A percentile compares a stretch with the other conserved stretches of the same genome.
These are phyloP conservation scores for Dillenia turbinata DNA, from an alignment of 164 flowering plant genomes.

Conservation along the genomic window DNA sequence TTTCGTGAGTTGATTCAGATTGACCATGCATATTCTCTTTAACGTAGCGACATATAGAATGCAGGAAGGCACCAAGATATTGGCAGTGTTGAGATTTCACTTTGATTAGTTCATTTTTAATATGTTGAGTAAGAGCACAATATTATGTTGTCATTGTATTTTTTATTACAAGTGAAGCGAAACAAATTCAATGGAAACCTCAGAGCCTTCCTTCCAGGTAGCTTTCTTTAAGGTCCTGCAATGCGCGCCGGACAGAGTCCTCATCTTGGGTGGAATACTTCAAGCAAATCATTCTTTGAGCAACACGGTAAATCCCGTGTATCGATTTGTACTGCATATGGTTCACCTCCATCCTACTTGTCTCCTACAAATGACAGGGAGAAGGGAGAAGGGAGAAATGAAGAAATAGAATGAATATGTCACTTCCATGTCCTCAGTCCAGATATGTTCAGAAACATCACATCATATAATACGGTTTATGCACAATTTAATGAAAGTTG, in stretches of 20 bases:
- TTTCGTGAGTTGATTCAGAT: too few relatives aligned
- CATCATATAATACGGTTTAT: too few relatives aligned
- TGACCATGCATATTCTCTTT: too few relatives aligned
- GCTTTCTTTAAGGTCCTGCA: constrained; percentile 75
- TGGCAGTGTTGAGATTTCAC: too few relatives aligned
- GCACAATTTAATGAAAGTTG: too few relatives aligned
- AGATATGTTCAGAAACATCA: too few relatives aligned
- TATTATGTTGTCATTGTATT: too few relatives aligned
- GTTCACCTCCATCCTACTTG: constrained; percentile 65
- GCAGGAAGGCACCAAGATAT: too few relatives aligned
- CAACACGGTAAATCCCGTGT: constrained; percentile 58
- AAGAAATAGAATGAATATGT: not conserved
- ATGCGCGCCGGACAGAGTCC: constrained; percentile 62
- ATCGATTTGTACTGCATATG: constrained; percentile 43
- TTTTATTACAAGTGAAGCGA: constrained; percentile 1
- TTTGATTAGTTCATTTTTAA: too few relatives aligned
- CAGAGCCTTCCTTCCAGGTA: constrained; percentile 47
- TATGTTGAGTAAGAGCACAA: too few relatives aligned
- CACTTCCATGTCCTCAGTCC: too few relatives aligned
- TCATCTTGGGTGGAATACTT: constrained; percentile 82
- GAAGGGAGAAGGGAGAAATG: not conserved
- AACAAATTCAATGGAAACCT: constrained; percentile 13
- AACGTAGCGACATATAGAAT: too few relatives aligned
- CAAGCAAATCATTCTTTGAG: constrained; percentile 75
- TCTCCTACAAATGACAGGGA: constrained; percentile 45